These are phyloP conservation scores for Bjerkandera adusta DNA, from an alignment of 1,284 basidiomycete species.

Conservation along the genomic window DNA sequence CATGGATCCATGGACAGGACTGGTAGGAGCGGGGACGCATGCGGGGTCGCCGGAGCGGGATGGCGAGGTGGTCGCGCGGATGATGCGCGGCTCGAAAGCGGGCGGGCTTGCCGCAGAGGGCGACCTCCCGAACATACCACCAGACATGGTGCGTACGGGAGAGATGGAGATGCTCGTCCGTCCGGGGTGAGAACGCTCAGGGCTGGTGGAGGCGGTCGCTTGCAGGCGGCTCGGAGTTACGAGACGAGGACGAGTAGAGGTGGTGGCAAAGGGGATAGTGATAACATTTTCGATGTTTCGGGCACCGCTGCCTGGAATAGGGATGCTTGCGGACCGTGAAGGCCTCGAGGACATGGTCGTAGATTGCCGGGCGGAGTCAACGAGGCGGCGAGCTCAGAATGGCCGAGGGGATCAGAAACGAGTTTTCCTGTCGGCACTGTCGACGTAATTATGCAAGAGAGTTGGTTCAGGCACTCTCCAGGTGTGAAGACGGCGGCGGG, in stretches of 20 bases:
- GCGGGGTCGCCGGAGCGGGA: conserved; percentile 11
- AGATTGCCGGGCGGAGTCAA: background rate
- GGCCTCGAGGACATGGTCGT: conserved; percentile 47
- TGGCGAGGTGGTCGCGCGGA: conserved; percentile 42
- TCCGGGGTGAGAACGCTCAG: conserved; percentile 17
- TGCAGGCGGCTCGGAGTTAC: conserved; percentile 15
- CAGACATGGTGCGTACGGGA: conserved; percentile 25
- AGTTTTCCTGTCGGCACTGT: too few species aligned
- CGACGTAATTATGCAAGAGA: too few species aligned
- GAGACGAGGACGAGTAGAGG: conserved; percentile 31
- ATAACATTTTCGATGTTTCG: conserved; percentile 63
- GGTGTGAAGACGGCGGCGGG: too few species aligned
- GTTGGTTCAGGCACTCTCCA: too few species aligned
- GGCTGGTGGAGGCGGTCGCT: conserved; percentile 11
- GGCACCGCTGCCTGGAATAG: conserved; percentile 50
- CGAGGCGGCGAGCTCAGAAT: background rate
- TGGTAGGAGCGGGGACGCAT: conserved; percentile 12
- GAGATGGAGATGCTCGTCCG: conserved; percentile 14
- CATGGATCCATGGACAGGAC: background rate
- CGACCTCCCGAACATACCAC: conserved; percentile 20
- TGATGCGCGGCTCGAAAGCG: conserved; percentile 61
- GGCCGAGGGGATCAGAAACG: too few species aligned
- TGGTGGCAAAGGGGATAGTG: conserved; percentile 51
- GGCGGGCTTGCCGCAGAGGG: conserved; percentile 19
- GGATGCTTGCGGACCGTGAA: conserved; percentile 60